phyloP scores from a whole-genome alignment of 306 rosid genomes.

The Quillaja saponaria region DNA sequence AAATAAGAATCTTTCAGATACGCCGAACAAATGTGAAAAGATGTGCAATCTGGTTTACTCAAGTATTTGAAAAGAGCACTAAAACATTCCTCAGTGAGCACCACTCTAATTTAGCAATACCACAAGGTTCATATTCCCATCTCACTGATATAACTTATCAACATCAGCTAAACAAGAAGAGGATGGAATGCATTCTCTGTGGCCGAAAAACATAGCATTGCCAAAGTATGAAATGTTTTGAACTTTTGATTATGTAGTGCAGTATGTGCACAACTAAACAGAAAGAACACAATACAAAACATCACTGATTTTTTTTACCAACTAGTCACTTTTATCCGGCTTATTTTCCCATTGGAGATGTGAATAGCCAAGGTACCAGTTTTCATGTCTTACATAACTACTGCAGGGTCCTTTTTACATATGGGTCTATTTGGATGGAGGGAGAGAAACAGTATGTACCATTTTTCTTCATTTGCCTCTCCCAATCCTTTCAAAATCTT shows the following conservation, averaged over 20 bases:
- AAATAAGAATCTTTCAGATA: slow-evolving; percentile 14
- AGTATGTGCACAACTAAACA: not conserved
- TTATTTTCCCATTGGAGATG: slow-evolving; percentile 21
- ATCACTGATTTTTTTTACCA: slow-evolving; percentile 7
- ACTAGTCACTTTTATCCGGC: slow-evolving; percentile 10
- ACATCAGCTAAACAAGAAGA: too few species aligned
- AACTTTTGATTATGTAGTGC: too few species aligned
- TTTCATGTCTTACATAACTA: too few species aligned
- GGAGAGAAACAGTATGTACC: too few species aligned
- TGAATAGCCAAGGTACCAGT: too few species aligned
- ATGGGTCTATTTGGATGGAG: too few species aligned
- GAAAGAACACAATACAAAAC: slow-evolving; percentile 1
- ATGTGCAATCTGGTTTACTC: not conserved
- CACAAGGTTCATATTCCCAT: not conserved
- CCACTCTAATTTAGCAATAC: not conserved
- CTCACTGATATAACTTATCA: not conserved
- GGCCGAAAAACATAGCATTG: not conserved
- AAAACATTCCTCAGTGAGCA: not conserved
- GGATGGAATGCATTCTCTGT: too few species aligned
- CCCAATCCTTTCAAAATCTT: too few species aligned
- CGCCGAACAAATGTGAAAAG: not conserved
- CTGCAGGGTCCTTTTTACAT: too few species aligned
- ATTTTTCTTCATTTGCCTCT: too few species aligned
- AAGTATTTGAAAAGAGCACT: slow-evolving; percentile 1
- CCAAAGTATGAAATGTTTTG: slow-evolving; percentile 15